A percentile compares a stretch with the other conserved stretches of the same genome.
Evolutionary conservation across 179 eudicot genomes (phyloP).

Genomic region (Actinidia arguta): DNA sequence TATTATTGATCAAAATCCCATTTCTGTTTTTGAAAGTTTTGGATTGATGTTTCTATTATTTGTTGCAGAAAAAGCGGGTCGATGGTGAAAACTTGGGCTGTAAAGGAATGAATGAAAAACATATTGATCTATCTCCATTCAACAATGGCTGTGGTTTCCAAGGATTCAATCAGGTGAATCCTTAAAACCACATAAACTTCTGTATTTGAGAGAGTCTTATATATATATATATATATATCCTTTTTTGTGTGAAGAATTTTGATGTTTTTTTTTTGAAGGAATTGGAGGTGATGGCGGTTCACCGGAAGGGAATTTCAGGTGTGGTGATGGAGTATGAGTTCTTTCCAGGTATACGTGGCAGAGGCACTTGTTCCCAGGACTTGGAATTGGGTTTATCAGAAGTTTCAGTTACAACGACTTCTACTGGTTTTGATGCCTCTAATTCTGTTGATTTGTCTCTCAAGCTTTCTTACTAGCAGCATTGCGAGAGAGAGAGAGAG

Average conservation of each 20-base stretch:
- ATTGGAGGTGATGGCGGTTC: slow-evolving; percentile 52
- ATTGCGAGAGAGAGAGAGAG: no score
- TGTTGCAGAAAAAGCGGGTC: slow-evolving; percentile 52
- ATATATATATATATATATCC: no score
- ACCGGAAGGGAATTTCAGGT: slow-evolving; percentile 34
- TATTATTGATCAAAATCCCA: no score
- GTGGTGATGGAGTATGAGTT: slow-evolving; percentile 68
- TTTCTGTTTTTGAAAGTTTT: no score
- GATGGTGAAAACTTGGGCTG: slow-evolving; percentile 43
- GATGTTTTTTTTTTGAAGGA: slow-evolving; percentile 6
- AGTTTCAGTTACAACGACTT: slow-evolving; percentile 16
- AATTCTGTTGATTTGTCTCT: slow-evolving; percentile 69
- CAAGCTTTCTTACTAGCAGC: slow-evolving; percentile 45
- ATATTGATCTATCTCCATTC: background rate
- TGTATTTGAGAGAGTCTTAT: background rate
- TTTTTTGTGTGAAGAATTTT: background rate
- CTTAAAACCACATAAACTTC: background rate
- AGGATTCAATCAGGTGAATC: slow-evolving; percentile 33
- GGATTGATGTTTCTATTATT: background rate
- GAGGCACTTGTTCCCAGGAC: slow-evolving; percentile 21
- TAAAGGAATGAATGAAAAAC: slow-evolving; percentile 25
- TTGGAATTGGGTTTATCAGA: slow-evolving; percentile 32
- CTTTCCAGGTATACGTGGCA: slow-evolving; percentile 42
- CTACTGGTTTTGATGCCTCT: slow-evolving; percentile 20
- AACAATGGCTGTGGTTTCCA: slow-evolving; percentile 28